These are phyloP conservation scores for Boletellus sp. DNA, from an alignment of 768 basidiomycete genomes.

Conservation along the genomic window DNA sequence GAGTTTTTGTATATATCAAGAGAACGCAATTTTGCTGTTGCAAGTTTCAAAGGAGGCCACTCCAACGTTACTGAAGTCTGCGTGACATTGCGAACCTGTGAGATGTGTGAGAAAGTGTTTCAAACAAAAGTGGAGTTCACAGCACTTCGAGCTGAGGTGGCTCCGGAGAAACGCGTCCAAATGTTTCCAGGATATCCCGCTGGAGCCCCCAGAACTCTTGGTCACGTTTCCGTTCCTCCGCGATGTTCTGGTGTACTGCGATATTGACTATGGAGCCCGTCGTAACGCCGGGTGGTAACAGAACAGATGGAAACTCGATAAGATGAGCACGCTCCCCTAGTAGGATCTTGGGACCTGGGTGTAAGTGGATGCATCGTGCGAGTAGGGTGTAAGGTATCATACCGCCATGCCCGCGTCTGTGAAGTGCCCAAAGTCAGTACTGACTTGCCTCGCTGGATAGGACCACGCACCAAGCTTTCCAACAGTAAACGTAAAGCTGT, in stretches of 20 bases:
- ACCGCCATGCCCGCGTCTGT: slow-evolving; percentile 96
- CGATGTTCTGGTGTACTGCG: slow-evolving; percentile 82
- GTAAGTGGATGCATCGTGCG: slow-evolving; percentile 2
- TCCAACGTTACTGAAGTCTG: slow-evolving; percentile 97
- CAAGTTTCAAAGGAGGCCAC: slow-evolving; percentile 85
- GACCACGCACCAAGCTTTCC: slow-evolving; percentile 81
- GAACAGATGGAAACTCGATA: slow-evolving; percentile 95
- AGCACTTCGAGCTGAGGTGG: slow-evolving; percentile 71
- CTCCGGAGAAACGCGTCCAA: slow-evolving; percentile 63
- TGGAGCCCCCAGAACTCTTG: slow-evolving; percentile 84
- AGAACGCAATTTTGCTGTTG: slow-evolving; percentile 79
- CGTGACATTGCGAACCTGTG: slow-evolving; percentile 84
- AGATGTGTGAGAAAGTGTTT: not conserved
- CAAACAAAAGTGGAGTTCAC: slow-evolving; percentile 1
- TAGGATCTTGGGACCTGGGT: slow-evolving; percentile 56
- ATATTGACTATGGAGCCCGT: slow-evolving; percentile 98
- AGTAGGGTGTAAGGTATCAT: slow-evolving; percentile 19
- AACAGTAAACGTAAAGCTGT: slow-evolving; percentile 88
- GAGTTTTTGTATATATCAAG: slow-evolving; percentile 93
- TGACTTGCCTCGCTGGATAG: not conserved
- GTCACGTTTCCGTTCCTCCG: slow-evolving; percentile 81
- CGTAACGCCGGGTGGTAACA: slow-evolving; percentile 87
- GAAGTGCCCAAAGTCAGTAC: slow-evolving; percentile 6
- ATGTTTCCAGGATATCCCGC: slow-evolving; percentile 69
- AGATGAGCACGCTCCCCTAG: slow-evolving; percentile 92